Percentiles rank a stretch among this genome's conserved stretches.
Conservation (phyloP, 106 monocot genomes). For the Dendrobium huoshanense region DNA sequence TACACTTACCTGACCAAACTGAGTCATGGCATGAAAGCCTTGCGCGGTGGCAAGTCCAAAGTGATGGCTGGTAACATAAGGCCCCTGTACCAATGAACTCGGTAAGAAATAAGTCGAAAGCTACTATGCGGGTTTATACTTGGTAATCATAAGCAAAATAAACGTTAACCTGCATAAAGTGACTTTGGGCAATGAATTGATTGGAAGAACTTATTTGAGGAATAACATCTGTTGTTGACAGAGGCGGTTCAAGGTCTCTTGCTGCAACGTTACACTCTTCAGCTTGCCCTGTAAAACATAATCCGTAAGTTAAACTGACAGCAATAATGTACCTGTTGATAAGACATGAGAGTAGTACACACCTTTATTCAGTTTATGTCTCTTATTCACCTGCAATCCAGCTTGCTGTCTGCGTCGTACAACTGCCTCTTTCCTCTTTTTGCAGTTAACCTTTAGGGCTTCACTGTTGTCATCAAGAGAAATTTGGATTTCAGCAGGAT, state of each 20-base stretch:
- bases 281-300: constrained; percentile 25
- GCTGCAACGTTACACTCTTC: constrained; percentile 34
- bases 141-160: not conserved
- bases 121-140: not conserved
- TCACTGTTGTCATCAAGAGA: constrained; percentile 19
- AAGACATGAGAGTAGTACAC: constrained; percentile 4
- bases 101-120: not conserved
- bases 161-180: constrained; percentile 45
- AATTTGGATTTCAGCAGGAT: constrained; percentile 25
- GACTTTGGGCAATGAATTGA: constrained; percentile 42
- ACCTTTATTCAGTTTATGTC: constrained; percentile 57
- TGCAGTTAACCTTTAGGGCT: constrained; percentile 24
- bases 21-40: constrained; percentile 45
- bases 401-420: constrained; percentile 27
- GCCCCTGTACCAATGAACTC: constrained; percentile 22
- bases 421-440: constrained; percentile 33
- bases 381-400: constrained; percentile 33
- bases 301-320: not conserved
- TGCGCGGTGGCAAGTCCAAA: constrained; percentile 46
- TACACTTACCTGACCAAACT: constrained; percentile 51
- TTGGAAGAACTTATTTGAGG: constrained; percentile 31
- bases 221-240: constrained; percentile 15
- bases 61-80: constrained; percentile 36
- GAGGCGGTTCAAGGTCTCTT: constrained; percentile 28
- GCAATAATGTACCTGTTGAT: not conserved